These are phyloP conservation scores for Fusarium domesticum DNA, from an alignment of 2,329 filamentous ascomycete species.

Conservation along the genomic window DNA sequence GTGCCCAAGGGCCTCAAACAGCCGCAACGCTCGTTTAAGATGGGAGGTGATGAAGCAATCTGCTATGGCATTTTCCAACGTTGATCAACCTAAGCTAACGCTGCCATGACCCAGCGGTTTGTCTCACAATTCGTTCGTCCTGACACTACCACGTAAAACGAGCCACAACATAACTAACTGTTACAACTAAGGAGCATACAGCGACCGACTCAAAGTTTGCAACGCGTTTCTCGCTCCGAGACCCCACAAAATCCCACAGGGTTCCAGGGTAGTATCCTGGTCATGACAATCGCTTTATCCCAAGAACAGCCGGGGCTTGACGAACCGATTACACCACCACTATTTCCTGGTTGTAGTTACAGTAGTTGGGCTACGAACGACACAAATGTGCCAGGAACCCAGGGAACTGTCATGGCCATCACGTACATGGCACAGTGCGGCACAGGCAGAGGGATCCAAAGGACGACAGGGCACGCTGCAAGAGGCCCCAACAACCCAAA, in stretches of 20 bases:
- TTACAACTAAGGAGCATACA: too few relatives aligned
- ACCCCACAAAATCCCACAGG: conserved; percentile 17
- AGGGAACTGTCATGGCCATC: not conserved
- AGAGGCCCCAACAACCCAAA: conserved; percentile 2
- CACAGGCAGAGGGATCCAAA: conserved; percentile 2
- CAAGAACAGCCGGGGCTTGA: not conserved
- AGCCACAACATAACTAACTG: conserved; percentile 13
- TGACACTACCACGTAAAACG: conserved; percentile 29
- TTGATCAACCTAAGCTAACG: conserved; percentile 11
- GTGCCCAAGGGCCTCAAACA: conserved; percentile 3
- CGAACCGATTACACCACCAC: not conserved
- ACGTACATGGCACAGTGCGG: conserved; percentile 11
- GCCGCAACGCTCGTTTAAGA: conserved; percentile 6
- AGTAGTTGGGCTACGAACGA: not conserved
- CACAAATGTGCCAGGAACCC: not conserved
- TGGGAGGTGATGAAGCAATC: conserved; percentile 24
- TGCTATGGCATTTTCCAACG: conserved; percentile 18
- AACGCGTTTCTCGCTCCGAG: conserved; percentile 18
- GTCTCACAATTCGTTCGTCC: conserved; percentile 21
- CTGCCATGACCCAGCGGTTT: not conserved
- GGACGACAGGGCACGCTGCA: conserved; percentile 9
- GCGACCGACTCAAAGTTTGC: conserved; percentile 18
- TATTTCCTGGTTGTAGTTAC: not conserved
- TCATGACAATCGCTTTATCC: not conserved
- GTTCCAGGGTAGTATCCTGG: conserved; percentile 11